Conservation (phyloP, 139 green algal species). For the Prasinococcaceae sp. region DNA sequence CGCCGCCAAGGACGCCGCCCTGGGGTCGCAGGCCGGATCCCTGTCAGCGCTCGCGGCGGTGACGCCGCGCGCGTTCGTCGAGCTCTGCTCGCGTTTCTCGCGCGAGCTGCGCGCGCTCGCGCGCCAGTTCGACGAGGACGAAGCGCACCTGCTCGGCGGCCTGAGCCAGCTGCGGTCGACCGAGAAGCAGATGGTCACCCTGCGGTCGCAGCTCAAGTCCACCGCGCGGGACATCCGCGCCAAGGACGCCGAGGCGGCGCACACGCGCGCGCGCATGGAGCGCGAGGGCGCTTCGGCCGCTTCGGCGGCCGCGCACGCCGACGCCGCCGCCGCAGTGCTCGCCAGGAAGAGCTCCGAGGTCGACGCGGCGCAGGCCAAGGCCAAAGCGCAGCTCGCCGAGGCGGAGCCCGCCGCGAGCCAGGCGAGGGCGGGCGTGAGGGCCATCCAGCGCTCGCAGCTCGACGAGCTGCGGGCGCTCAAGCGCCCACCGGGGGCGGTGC, state of each 20-base stretch:
- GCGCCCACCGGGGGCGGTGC: conserved; percentile 10
- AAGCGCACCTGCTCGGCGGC: conserved; percentile 6
- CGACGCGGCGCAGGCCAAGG: not conserved
- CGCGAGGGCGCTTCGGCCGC: conserved; percentile 5
- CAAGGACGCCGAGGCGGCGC: conserved; percentile 2
- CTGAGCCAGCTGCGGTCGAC: conserved; percentile 6
- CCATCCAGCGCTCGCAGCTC: conserved; percentile 15
- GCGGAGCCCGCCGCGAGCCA: conserved; percentile 16
- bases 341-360: conserved; percentile 1
- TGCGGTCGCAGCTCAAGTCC: not conserved
- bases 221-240: not conserved
- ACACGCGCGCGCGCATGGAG: conserved; percentile 5
- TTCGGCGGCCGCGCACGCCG: not conserved
- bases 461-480: conserved; percentile 15
- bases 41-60: not conserved
- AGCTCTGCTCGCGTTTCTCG: not conserved
- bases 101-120: not conserved
- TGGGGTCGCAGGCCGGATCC: not conserved
- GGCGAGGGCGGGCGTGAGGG: conserved; percentile 1
- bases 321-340: conserved; percentile 3
- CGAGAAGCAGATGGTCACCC: conserved; percentile 5
- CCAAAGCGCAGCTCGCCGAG: conserved; percentile 3
- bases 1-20: not conserved
- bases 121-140: not conserved
- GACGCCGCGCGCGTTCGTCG: not conserved